Percentiles rank a stretch among this genome's conserved stretches.
Conservation (phyloP, 202 grass and related monocot genomes). For the Carex sylvatica region DNA sequence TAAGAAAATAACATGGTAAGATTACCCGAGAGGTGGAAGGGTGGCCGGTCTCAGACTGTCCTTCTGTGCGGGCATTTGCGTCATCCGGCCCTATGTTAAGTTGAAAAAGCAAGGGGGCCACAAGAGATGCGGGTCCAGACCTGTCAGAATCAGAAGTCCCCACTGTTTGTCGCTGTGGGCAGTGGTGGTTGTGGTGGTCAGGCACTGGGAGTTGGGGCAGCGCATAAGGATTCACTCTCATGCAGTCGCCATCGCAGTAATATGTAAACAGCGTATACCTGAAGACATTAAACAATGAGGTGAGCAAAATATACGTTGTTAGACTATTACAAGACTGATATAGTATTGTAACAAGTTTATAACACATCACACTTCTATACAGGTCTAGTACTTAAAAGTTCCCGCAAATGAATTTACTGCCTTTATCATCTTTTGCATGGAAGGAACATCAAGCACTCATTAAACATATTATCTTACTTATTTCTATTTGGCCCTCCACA, state of each 20-base stretch:
- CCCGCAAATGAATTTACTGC: background rate
- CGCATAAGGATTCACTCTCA: background rate
- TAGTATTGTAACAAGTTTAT: background rate
- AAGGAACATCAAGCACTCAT: background rate
- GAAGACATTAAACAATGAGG: background rate
- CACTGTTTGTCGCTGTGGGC: background rate
- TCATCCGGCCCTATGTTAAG: background rate
- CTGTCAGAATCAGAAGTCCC: background rate
- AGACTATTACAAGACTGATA: background rate
- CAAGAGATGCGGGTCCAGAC: background rate
- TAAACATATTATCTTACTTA: background rate
- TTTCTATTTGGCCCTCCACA: background rate
- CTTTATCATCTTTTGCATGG: background rate
- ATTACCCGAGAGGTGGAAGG: background rate
- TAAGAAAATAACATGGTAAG: conserved; percentile 8
- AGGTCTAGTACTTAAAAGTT: background rate
- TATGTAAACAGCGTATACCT: conserved; percentile 1
- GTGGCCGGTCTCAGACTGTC: background rate
- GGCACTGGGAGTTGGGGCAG: background rate
- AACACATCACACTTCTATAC: background rate
- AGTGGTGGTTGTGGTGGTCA: background rate
- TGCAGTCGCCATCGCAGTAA: background rate
- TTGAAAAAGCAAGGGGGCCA: background rate
- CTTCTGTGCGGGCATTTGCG: background rate
- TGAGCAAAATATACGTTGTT: background rate